phyloP scores from a whole-genome alignment of 139 green algal genomes.

The Marvania coccoides region DNA sequence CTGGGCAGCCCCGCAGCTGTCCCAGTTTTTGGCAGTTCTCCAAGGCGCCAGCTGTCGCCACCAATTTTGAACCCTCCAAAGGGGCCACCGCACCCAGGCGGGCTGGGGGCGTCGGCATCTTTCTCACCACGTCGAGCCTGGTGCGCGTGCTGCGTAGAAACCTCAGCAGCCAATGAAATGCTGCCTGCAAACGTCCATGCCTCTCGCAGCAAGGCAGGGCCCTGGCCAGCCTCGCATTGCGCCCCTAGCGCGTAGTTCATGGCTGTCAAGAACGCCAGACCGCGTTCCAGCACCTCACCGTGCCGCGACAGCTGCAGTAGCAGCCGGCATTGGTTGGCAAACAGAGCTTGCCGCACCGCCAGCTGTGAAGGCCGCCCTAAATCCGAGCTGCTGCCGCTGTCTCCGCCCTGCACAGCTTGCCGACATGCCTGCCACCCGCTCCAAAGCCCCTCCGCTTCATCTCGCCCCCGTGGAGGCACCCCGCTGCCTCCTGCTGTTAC shows the following conservation, averaged over 20 bases:
- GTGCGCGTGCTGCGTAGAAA: neutral
- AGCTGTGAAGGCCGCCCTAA: conserved; percentile 66
- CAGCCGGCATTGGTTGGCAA: conserved; percentile 64
- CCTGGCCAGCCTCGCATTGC: neutral
- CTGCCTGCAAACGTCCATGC: conserved; percentile 61
- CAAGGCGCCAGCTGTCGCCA: too few relatives aligned
- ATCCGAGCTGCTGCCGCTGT: too few relatives aligned
- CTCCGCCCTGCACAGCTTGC: neutral
- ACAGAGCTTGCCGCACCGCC: conserved; percentile 81
- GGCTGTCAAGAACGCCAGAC: conserved; percentile 4
- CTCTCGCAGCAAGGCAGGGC: conserved; percentile 46
- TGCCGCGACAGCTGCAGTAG: conserved; percentile 41
- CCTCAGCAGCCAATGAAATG: conserved; percentile 33
- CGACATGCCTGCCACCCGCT: neutral
- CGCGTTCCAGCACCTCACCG: conserved; percentile 13
- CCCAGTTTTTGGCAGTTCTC: too few relatives aligned
- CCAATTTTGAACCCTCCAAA: too few relatives aligned
- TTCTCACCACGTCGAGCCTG: too few relatives aligned
- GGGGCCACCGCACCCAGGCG: too few relatives aligned
- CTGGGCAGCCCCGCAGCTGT: neutral
- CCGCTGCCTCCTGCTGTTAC: neutral
- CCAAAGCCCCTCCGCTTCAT: neutral
- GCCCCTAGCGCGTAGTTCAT: neutral
- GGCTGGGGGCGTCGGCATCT: too few relatives aligned
- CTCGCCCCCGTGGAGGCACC: neutral